These are phyloP conservation scores for Nitzschia inconspicua DNA, from an alignment of 108 stramenopile genomes.

Conservation along the genomic window DNA sequence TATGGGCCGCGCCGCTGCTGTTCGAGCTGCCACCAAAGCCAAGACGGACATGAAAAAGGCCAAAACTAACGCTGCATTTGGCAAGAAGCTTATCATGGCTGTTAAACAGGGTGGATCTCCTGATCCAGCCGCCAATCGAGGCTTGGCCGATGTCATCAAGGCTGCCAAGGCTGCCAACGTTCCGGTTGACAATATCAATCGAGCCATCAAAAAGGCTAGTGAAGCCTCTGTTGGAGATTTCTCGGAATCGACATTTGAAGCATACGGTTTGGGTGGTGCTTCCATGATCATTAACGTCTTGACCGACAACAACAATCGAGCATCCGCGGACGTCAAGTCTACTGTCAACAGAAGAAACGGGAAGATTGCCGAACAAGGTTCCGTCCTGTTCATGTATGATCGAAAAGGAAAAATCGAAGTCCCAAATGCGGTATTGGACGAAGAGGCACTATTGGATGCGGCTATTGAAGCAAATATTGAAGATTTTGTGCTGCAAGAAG, in stretches of 20 bases:
- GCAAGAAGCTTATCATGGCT: conserved; percentile 90
- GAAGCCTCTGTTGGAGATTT: conserved; percentile 80
- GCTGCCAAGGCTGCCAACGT: conserved; percentile 80
- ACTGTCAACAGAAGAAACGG: conserved; percentile 68
- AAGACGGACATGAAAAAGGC: conserved; percentile 89
- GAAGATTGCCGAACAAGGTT: conserved; percentile 85
- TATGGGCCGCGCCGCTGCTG: conserved; percentile 90
- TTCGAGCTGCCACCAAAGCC: conserved; percentile 81
- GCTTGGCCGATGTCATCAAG: conserved; percentile 72
- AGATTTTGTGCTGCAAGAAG: conserved; percentile 69
- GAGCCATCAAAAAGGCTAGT: conserved; percentile 84
- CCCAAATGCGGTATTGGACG: conserved; percentile 39
- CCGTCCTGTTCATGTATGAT: conserved; percentile 87
- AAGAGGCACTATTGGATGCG: conserved; percentile 66
- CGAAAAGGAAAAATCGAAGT: conserved; percentile 78
- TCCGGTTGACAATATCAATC: conserved; percentile 85
- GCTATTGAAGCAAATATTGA: conserved; percentile 84
- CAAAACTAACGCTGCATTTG: conserved; percentile 78
- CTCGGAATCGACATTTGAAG: conserved; percentile 64
- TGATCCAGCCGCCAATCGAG: conserved; percentile 74
- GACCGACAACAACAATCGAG: conserved; percentile 84
- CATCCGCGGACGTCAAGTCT: conserved; percentile 71
- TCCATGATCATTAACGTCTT: conserved; percentile 76
- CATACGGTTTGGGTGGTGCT: conserved; percentile 69
- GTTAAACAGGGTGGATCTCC: conserved; percentile 79